Evolutionary conservation across 768 basidiomycete species (phyloP).

Genomic region (Kwoniella bestiolae): DNA sequence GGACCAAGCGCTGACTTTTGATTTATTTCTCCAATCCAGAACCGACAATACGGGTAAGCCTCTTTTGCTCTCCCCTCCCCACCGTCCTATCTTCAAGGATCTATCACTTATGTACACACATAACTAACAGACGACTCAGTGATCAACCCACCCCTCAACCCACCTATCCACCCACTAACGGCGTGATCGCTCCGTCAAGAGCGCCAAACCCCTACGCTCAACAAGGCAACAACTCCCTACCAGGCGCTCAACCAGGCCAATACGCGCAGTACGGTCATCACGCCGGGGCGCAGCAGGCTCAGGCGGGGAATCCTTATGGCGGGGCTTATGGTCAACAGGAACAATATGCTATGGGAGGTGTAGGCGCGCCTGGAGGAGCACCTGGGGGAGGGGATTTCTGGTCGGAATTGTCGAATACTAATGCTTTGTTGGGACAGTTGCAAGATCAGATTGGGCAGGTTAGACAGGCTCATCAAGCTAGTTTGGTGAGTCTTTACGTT

Average conservation of each 20-base stretch:
- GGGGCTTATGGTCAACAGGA: conserved; percentile 54
- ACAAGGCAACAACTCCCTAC: conserved; percentile 29
- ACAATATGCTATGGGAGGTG: conserved; percentile 46
- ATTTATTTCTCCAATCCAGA: conserved; percentile 18
- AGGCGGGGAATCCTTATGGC: conserved; percentile 37
- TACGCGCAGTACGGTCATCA: conserved; percentile 26
- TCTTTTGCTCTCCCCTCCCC: not conserved
- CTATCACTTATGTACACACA: not conserved
- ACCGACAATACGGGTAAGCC: conserved; percentile 48
- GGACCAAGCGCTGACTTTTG: not conserved
- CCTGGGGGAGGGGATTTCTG: conserved; percentile 49
- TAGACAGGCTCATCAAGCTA: conserved; percentile 50
- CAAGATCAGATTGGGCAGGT: conserved; percentile 56
- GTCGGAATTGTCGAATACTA: conserved; percentile 46
- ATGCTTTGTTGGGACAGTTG: conserved; percentile 44
- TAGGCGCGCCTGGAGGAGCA: conserved; percentile 26
- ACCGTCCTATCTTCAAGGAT: not conserved
- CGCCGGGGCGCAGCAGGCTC: conserved; percentile 11
- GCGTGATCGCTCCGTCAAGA: conserved; percentile 39
- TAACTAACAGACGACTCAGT: conserved; percentile 13
- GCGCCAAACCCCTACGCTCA: conserved; percentile 51
- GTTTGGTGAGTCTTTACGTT: conserved; percentile 41
- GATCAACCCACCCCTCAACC: conserved; percentile 47
- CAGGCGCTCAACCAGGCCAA: conserved; percentile 28
- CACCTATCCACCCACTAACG: conserved; percentile 51